Percentiles rank a stretch among this genome's conserved stretches.
Evolutionary conservation across 345 rosid genomes (phyloP).

Genomic region (Turnera subulata): DNA sequence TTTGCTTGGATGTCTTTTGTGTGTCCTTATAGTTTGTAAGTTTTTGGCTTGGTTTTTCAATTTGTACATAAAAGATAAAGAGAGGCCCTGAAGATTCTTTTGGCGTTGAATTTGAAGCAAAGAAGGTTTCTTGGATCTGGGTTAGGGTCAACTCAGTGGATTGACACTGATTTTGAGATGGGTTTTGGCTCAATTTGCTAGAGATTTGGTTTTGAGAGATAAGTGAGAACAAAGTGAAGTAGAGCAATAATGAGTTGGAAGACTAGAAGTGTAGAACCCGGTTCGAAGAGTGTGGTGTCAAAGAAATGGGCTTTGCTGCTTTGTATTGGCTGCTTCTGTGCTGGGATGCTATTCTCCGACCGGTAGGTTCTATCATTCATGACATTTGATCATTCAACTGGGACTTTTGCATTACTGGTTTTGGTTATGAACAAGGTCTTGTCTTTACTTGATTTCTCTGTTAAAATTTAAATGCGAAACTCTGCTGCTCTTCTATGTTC

Average conservation of each 20-base stretch:
- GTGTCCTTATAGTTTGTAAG: neutral
- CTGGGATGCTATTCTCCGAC: constrained; percentile 84
- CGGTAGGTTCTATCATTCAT: constrained; percentile 32
- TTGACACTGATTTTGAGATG: constrained; percentile 27
- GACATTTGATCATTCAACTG: neutral
- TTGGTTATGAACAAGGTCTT: neutral
- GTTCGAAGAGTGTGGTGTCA: constrained; percentile 48
- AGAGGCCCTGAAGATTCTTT: neutral
- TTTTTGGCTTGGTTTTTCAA: neutral
- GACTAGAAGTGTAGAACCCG: constrained; percentile 49
- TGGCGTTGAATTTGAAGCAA: constrained; percentile 13
- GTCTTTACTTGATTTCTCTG: neutral
- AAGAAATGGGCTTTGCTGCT: constrained; percentile 78
- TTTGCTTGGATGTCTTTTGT: neutral
- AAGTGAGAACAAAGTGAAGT: neutral
- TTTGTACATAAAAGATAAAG: constrained; percentile 1
- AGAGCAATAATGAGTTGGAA: constrained; percentile 47
- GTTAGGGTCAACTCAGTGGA: constrained; percentile 25
- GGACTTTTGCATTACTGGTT: neutral
- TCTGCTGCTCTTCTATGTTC: neutral
- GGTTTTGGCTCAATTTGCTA: constrained; percentile 26
- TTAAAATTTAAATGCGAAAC: neutral
- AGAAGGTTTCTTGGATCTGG: constrained; percentile 36
- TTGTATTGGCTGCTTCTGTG: constrained; percentile 89
- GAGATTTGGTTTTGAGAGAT: neutral